A percentile compares a stretch with the other conserved stretches of the same genome.
These are phyloP conservation scores for Pseudocercospora macadamiae DNA, from an alignment of 2,329 filamentous ascomycete species.

Conservation along the genomic window DNA sequence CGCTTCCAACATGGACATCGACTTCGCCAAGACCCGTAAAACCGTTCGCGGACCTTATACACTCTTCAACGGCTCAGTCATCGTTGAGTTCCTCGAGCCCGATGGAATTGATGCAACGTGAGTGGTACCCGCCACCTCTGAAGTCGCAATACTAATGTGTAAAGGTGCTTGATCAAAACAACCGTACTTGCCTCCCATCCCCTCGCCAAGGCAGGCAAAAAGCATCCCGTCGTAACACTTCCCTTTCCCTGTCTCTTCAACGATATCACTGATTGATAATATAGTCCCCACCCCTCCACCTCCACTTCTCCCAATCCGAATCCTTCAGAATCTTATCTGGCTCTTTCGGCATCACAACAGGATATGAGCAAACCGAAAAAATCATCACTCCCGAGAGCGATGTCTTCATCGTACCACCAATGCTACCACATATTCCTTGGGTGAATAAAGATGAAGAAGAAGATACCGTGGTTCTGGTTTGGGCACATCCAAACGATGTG, in stretches of 20 bases:
- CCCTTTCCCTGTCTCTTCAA: not conserved
- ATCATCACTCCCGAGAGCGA: constrained; percentile 12
- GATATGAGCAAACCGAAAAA: constrained; percentile 12
- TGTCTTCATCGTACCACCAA: not conserved
- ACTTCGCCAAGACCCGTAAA: constrained; percentile 7
- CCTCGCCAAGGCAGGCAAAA: constrained; percentile 6
- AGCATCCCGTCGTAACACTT: constrained; percentile 8
- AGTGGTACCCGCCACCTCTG: not conserved
- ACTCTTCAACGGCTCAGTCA: constrained; percentile 18
- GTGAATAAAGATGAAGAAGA: constrained; percentile 1
- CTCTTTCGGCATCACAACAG: constrained; percentile 6
- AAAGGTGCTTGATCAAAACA: constrained; percentile 11
- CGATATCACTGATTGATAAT: too few relatives aligned
- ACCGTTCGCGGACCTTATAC: constrained; percentile 12
- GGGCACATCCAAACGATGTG: constrained; percentile 12
- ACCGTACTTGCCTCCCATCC: constrained; percentile 5
- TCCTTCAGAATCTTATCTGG: constrained; percentile 21
- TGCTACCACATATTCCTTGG: constrained; percentile 14
- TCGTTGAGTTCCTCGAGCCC: constrained; percentile 14
- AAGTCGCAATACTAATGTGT: not conserved
- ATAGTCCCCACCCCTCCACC: constrained; percentile 15
- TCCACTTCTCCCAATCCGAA: constrained; percentile 22
- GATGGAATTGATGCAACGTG: constrained; percentile 16
- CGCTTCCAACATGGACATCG: not conserved
- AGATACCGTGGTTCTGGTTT: constrained; percentile 12